Conservation (phyloP, 1,139 yeast genomes). For the Geotrichum bryndzae region DNA sequence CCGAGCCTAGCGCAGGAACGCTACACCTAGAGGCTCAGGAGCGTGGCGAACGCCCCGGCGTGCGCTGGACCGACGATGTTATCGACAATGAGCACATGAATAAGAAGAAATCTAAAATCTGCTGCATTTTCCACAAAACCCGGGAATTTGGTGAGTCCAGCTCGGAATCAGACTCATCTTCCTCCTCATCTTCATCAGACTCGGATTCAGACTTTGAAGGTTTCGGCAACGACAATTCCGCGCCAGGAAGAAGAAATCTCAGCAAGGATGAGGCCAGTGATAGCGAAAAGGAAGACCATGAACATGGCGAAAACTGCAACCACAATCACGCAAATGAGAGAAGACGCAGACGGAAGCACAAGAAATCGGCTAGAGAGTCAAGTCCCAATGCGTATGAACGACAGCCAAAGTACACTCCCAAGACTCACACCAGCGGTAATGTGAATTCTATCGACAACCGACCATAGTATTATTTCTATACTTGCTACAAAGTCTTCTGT, state of each 20-base stretch:
- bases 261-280: not conserved
- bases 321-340: constrained; percentile 19
- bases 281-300: constrained; percentile 10
- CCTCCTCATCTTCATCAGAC: constrained; percentile 42
- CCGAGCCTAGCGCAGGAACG: constrained; percentile 1
- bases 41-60: constrained; percentile 31
- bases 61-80: constrained; percentile 79
- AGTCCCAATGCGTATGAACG: constrained; percentile 39
- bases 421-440: not conserved
- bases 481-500: too few species aligned
- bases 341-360: constrained; percentile 11
- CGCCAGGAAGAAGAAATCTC: not conserved
- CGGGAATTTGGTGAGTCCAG: constrained; percentile 62
- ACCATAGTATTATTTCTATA: not conserved
- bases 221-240: constrained; percentile 10
- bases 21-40: constrained; percentile 9
- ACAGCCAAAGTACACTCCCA: constrained; percentile 27
- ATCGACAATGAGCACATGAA: constrained; percentile 84
- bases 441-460: not conserved
- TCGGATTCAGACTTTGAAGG: constrained; percentile 25
- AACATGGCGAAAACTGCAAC: constrained; percentile 12
- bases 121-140: constrained; percentile 90
- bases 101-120: constrained; percentile 83
- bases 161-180: constrained; percentile 36
- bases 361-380: constrained; percentile 13